Evolutionary conservation across 1,139 yeast species (phyloP), one percentile per base, ranked within the genome.

Genomic region (Sugiyamaella xylanicola): DNA sequence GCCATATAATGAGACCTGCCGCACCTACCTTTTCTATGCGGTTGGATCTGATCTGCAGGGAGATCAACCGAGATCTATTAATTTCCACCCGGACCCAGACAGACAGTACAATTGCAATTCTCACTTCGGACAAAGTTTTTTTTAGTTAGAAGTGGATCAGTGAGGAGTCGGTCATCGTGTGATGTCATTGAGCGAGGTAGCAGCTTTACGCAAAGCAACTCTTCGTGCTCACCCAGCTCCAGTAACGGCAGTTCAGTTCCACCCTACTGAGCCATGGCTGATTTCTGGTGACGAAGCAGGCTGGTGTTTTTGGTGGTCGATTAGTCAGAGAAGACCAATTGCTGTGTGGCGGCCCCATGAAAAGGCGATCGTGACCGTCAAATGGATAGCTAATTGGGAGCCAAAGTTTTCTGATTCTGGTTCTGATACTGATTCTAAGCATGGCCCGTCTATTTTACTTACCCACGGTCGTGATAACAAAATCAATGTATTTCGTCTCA

Each of bases 381-480:
- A 60, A 37, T 71, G 71, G 69, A 51, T 68, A 43, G 22, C 29
- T 36, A 35, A 32, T 32, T 9, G 51, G 51, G 35, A 35, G 3
- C 13, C 9, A 16, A 42, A 46, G 8, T 9, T 9, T 25, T 5
- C 8, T 25, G 29, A 25, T 25, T 25, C 29, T 25, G 29, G 29
- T 25, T 5, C 29, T 25, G 29, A n/a, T n/a, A n/a, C 29, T 25
- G 29, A 25, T 25, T 7, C 7, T 5, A 21, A 20, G 15, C 5
- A 19, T 2, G 11, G n/a, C 2, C 20, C 40, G 17, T 13, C 11
- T 15, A 36, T 37, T 9, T 48, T 74, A n/a, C 57, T 74, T 29
- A 72, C 77, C 17, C 77, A 74, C 56, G 75, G 71, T 7, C 58
- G 78, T 4, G 78, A 74, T 59, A 72, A 73, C 57, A 68, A 66